Base-by-base conservation (phyloP, 2,329 filamentous ascomycete species). In the Hymenoscyphus albidus region DNA sequence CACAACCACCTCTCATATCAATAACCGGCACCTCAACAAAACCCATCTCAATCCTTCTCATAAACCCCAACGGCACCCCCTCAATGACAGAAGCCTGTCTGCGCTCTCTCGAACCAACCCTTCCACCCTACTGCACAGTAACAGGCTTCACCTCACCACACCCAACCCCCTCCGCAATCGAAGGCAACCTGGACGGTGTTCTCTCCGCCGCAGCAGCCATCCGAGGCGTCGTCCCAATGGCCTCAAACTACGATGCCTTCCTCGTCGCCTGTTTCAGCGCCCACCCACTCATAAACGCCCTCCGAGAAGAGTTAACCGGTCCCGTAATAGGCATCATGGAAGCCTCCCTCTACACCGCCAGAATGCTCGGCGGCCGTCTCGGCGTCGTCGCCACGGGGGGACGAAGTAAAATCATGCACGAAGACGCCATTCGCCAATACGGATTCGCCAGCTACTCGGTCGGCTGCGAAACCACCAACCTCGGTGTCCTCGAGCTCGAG, bases 341-440 rank as follows among this genome's bases (percentile, higher is more conserved):
- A 77, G 89, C 92, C 76, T 81, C 70, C 3, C 74, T 83, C 2
- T 83, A 85, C 67, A 76, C 80, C 5, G 78, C 81, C 5, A 72
- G 80, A 7, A 83, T 81, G 63, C 75, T 84, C 1, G 82, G 82
- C 1, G 76, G 85, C 69, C 78, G 78, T 58, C 96, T 95, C 79
- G 93, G 92, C 3, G 93, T 97, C 66, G 89, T 97, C 6, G 93
- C 90, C 1, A 97, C 93, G 0, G 93, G 93, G 0, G 85, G 85
- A 64, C 89, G 77, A 22, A 78, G 76, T 27, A 76, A 75, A 48
- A 76, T 80, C 89, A 70, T 97, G 93, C 93, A 90, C 92, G 74
- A 77, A 80, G 1, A 88, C 95, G 63, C 80, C 77, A 1, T 79
- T 81, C 0, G 93, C 88, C 0, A 88, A 92, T 0, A 79, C 78